A percentile compares a stretch with the other conserved stretches of the same genome.
These are phyloP conservation scores for Rheum nobile DNA, from an alignment of 148 eudicot species.

Conservation along the genomic window DNA sequence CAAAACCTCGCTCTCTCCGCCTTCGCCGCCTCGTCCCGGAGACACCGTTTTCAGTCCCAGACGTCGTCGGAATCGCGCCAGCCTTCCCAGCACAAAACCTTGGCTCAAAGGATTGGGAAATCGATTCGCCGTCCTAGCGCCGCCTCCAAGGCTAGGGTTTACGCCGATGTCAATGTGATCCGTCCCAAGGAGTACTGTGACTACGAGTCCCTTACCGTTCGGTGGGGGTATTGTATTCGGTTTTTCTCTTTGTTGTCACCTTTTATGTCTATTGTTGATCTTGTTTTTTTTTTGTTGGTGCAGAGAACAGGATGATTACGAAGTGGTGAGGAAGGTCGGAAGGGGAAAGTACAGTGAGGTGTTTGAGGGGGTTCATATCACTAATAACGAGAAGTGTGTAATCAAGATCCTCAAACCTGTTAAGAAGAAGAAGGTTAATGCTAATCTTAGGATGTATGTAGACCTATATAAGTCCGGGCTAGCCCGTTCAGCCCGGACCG, in stretches of 20 bases:
- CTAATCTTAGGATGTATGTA: neutral
- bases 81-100: constrained; percentile 19
- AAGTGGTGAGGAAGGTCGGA: constrained; percentile 94
- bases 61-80: constrained; percentile 1
- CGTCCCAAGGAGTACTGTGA: constrained; percentile 66
- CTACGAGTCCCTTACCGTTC: constrained; percentile 56
- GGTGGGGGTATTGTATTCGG: constrained; percentile 44
- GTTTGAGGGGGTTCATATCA: constrained; percentile 71
- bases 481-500: too few species aligned
- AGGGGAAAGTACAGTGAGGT: constrained; percentile 97
- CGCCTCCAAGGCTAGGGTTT: constrained; percentile 57
- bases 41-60: constrained; percentile 12
- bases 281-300: neutral
- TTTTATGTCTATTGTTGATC: constrained; percentile 6
- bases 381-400: constrained; percentile 72
- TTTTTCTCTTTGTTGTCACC: neutral
- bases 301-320: constrained; percentile 94
- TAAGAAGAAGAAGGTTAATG: constrained; percentile 78
- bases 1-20: constrained; percentile 9
- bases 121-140: constrained; percentile 56
- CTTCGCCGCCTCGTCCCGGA: constrained; percentile 11
- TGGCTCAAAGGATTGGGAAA: constrained; percentile 69
- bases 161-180: constrained; percentile 45
- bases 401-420: constrained; percentile 93
- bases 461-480: too few species aligned